These are phyloP conservation scores for Zygosaccharomyces bailii DNA, from an alignment of 805 yeast species.

Conservation along the genomic window DNA sequence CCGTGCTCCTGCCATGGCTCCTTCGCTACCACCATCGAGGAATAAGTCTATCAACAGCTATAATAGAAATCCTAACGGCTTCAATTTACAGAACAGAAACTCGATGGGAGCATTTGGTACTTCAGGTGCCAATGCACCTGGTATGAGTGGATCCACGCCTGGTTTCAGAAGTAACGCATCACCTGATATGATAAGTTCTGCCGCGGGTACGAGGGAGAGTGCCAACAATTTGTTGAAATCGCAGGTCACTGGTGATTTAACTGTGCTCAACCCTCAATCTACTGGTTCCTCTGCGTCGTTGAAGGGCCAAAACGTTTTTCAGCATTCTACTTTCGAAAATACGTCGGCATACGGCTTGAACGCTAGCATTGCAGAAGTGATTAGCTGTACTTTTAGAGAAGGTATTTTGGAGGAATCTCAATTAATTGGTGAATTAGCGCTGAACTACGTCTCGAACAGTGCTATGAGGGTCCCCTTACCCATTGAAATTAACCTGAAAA, in stretches of 20 bases:
- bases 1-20: conserved; percentile 55
- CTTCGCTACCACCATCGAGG: conserved; percentile 42
- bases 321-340: conserved; percentile 45
- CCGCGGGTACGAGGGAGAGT: conserved; percentile 7
- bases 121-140: conserved; percentile 5
- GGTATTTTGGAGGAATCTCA: conserved; percentile 60
- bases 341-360: conserved; percentile 60
- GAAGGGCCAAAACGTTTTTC: conserved; percentile 37
- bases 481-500: conserved; percentile 41
- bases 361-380: conserved; percentile 81
- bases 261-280: conserved; percentile 40
- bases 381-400: conserved; percentile 69
- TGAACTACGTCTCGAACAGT: conserved; percentile 52
- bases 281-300: conserved; percentile 41
- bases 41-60: conserved; percentile 37
- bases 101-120: conserved; percentile 8
- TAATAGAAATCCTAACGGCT: conserved; percentile 35
- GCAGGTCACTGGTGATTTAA: conserved; percentile 34
- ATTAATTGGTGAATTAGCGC: conserved; percentile 81
- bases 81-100: conserved; percentile 21
- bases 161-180: conserved; percentile 7
- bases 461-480: conserved; percentile 36
- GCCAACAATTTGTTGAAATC: conserved; percentile 17
- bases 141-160: background rate
- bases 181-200: conserved; percentile 10